Evolutionary conservation across 768 basidiomycete species (phyloP), one percentile per base, ranked within the genome.

Genomic region (Termitomyces heimii): DNA sequence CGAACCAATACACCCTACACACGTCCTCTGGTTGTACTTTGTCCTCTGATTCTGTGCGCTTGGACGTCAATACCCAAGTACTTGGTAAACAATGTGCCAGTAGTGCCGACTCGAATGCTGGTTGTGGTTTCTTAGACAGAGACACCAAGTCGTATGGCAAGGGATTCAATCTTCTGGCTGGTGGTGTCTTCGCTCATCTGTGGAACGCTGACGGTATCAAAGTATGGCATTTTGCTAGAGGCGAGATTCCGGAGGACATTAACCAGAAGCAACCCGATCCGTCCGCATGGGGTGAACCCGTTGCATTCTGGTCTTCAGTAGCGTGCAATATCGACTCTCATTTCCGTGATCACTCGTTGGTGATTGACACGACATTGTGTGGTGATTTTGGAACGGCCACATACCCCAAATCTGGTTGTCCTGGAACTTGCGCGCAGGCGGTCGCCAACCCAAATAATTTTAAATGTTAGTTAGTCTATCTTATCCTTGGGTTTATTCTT

Each of bases 1-100:
- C 67, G 29, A 89, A 92, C 61, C 85, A 84, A 57, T 80, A 82
- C 68, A 82, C 88, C 0, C 73, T 90, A 5, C 89, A 91, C 67
- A 84, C 80, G 20, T 72, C 77, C 8, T 65, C 69, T 14, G 75
- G 73, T 37, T 79, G 80, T 60, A 66, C 70, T 6, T 65, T 71
- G 54, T 71, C 67, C 16, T 62, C 72, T 34, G 63, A 70, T 43
- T 63, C 62, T 32, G 22, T 58, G 22, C 45, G 62, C 22, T 42
- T 56, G 18, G 9, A 16, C 12, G 65, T 68, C 32, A 62, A 68
- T 22, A 68, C 70, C 49, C 62, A 66, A 55, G 53, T 74, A 22
- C 47, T 48, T 20, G 47, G 47, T 14, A 20, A 40, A 48, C 56
- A 71, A 44, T 85, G 83, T 56, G 71, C 68, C 7, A 81, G 77